Conservation (phyloP, 176 grass and related monocot genomes). For the Raddia distichophylla region DNA sequence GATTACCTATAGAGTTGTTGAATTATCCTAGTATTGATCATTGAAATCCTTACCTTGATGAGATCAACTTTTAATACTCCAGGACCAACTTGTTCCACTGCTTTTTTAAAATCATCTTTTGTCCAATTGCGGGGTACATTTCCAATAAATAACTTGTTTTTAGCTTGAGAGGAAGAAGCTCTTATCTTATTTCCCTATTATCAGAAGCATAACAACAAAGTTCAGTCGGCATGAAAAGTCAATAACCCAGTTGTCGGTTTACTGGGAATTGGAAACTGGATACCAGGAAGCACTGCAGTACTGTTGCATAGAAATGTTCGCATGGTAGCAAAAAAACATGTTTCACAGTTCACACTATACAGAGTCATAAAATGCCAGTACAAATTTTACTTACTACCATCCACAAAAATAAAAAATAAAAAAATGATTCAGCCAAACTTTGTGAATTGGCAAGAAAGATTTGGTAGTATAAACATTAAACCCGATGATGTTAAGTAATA, state of each 20-base stretch:
- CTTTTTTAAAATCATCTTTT: constrained; percentile 69
- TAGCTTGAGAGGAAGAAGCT: constrained; percentile 74
- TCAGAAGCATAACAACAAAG: constrained; percentile 32
- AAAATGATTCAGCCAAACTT: neutral
- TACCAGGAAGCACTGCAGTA: neutral
- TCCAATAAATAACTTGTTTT: constrained; percentile 90
- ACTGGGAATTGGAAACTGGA: neutral
- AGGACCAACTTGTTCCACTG: constrained; percentile 73
- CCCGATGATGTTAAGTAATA: neutral
- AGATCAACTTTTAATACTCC: constrained; percentile 76
- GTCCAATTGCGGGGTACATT: constrained; percentile 83
- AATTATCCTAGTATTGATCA: constrained; percentile 22
- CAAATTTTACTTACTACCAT: constrained; percentile 13
- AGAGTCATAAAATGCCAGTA: neutral
- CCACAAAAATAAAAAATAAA: neutral
- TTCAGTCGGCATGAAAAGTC: constrained; percentile 26
- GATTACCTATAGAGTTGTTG: constrained; percentile 8
- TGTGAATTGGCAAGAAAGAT: neutral
- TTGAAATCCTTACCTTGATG: constrained; percentile 61
- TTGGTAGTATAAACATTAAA: neutral
- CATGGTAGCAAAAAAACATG: neutral
- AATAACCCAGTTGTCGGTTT: neutral
- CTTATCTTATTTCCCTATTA: constrained; percentile 75
- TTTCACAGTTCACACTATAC: constrained; percentile 33
- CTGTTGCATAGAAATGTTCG: neutral